Base-by-base conservation (phyloP, 176 grass and related monocot genomes). In the Triticum dicoccoides region DNA sequence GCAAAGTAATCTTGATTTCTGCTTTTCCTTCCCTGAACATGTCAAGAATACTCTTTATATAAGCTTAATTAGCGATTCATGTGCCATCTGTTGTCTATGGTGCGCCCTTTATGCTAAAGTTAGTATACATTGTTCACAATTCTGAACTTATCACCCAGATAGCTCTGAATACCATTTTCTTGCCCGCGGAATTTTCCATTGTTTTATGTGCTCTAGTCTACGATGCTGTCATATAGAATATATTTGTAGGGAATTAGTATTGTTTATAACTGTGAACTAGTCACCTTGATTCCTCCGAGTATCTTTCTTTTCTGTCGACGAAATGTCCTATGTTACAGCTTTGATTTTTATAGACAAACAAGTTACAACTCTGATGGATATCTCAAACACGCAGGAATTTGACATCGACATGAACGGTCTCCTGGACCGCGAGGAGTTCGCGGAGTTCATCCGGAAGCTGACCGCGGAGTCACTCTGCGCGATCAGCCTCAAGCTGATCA, bases 371-470 rank as follows among this genome's bases (percentile, higher is more conserved):
- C 24, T 64, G 30, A 69, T 24, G n/a, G 9, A 49, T 82, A 23
- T 65, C 12, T 82, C 12, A 15, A 83, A 56, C 27, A 6, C 58
- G 61, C 90, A 98, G 93, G 96, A 94, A 14, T 91, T 88, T 20
- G 96, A 98, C 73, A 76, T 90, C 14, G 87, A 98, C 52, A 87
- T 96, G 9, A 90, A 98, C 82, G 93, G 93, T 3, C 90, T 92
- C 18, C 91, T 98, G 45, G 90, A 98, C 59, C 93, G 96, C 0
- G 96, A 98, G 86, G 93, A 98, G 69, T 98, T 98, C 14, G 94
- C 90, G 2, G 86, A 94, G 85, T 98, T 98, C 90, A 96, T 98
- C 49, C 61, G 82, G 42, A 96, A 96, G 88, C 86, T 98, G 61
- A 98, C 96, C 3, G 84, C 84, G n/a, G 96, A 98, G 13, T 91